Percentiles rank a stretch among this genome's conserved stretches.
Evolutionary conservation across 768 basidiomycete genomes (phyloP).

Genomic region (Russula compacta): DNA sequence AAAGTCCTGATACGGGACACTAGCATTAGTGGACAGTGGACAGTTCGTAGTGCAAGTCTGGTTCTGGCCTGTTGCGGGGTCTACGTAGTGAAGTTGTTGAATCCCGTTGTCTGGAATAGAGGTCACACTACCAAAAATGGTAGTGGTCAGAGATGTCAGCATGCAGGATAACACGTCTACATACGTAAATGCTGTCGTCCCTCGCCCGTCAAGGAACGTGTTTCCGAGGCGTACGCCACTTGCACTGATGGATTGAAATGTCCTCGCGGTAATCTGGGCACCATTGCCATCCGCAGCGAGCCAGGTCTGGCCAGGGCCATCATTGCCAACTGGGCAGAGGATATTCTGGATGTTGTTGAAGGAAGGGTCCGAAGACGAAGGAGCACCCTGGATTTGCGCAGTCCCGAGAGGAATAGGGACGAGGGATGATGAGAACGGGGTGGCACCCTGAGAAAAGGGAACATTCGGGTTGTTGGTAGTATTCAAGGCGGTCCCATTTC

Average conservation of each 20-base stretch:
- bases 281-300: constrained; percentile 61
- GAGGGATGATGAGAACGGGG: constrained; percentile 82
- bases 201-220: constrained; percentile 70
- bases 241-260: constrained; percentile 64
- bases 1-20: constrained; percentile 88
- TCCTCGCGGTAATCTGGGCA: constrained; percentile 68
- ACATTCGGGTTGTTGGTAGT: constrained; percentile 79
- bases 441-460: constrained; percentile 71
- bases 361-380: constrained; percentile 49
- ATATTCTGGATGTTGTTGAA: constrained; percentile 60
- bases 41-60: constrained; percentile 70
- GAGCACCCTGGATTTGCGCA: constrained; percentile 49
- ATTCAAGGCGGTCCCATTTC: constrained; percentile 42
- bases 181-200: constrained; percentile 85
- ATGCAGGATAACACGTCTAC: constrained; percentile 20
- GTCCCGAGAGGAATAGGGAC: constrained; percentile 66
- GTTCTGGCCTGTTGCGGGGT: constrained; percentile 67
- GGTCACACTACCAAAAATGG: constrained; percentile 47
- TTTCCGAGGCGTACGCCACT: constrained; percentile 86
- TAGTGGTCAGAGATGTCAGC: constrained; percentile 15
- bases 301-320: constrained; percentile 79
- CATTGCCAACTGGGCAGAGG: constrained; percentile 79
- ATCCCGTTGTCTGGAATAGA: constrained; percentile 86
- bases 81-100: constrained; percentile 65
- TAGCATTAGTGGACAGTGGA: constrained; percentile 68